Conservation (phyloP, 176 grass and related monocot species). For the Lolium perenne region DNA sequence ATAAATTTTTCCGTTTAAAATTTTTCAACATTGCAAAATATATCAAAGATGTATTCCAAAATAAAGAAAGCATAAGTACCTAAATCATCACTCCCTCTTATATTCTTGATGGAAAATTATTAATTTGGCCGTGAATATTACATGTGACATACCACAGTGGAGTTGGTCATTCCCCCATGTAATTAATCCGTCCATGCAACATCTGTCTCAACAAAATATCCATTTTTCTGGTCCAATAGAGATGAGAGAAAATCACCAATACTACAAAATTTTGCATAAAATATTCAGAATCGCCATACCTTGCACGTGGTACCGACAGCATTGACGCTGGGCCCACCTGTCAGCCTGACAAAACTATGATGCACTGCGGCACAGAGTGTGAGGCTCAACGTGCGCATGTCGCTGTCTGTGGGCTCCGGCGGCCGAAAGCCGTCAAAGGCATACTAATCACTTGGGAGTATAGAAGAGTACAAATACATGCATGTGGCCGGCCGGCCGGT, state of each 20-base stretch:
- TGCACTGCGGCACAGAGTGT: background rate
- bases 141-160: background rate
- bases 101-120: background rate
- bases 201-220: background rate
- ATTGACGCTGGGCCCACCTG: background rate
- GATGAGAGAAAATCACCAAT: background rate
- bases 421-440: slow-evolving; percentile 56
- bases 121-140: background rate
- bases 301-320: slow-evolving; percentile 37
- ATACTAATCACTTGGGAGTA: slow-evolving; percentile 11
- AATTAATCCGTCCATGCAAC: background rate
- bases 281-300: slow-evolving; percentile 9
- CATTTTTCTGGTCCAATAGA: background rate
- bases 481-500: slow-evolving; percentile 39
- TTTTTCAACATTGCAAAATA: no score
- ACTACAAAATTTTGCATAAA: background rate
- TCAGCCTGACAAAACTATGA: background rate
- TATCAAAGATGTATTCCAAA: no score
- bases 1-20: no score
- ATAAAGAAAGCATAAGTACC: no score
- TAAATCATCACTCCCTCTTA: no score
- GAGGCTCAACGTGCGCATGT: slow-evolving; percentile 18
- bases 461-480: slow-evolving; percentile 25
- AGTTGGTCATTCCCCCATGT: background rate
- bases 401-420: slow-evolving; percentile 18